phyloP scores from a whole-genome alignment of 352 stramenopile species.

The Phytopythium kandeliae region DNA sequence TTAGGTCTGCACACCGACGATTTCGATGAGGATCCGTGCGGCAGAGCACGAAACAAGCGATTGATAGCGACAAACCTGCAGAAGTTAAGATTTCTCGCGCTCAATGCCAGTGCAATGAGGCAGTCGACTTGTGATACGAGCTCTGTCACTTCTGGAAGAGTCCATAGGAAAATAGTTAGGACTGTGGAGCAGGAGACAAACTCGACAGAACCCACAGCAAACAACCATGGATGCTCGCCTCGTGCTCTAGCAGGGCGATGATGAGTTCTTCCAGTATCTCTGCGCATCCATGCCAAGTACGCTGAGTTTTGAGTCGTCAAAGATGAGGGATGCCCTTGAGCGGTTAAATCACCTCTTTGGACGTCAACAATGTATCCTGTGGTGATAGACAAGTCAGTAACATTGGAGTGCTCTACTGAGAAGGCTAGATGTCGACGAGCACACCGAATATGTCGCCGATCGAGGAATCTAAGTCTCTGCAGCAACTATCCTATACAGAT shows the following conservation, averaged over 20 bases:
- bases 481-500: slow-evolving; percentile 54
- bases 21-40: too few relatives aligned
- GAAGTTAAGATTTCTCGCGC: slow-evolving; percentile 71
- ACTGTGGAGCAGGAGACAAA: not conserved
- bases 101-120: slow-evolving; percentile 56
- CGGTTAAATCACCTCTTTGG: slow-evolving; percentile 45
- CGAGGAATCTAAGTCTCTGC: slow-evolving; percentile 68
- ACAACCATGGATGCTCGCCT: slow-evolving; percentile 60
- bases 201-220: not conserved
- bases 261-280: slow-evolving; percentile 75
- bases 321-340: not conserved
- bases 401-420: too few relatives aligned
- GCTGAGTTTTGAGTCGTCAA: not conserved
- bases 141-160: slow-evolving; percentile 55
- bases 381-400: too few relatives aligned
- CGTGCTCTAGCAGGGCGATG: slow-evolving; percentile 61
- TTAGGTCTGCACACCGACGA: not conserved
- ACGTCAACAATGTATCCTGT: slow-evolving; percentile 77
- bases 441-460: slow-evolving; percentile 84
- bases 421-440: too few relatives aligned
- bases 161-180: not conserved
- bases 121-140: slow-evolving; percentile 68
- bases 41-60: too few relatives aligned
- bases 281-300: slow-evolving; percentile 9
- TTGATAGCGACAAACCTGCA: slow-evolving; percentile 34